Evolutionary conservation across 805 yeast genomes (phyloP), one percentile per base, ranked within the genome.

Genomic region (Tetrapisispora fleetii): DNA sequence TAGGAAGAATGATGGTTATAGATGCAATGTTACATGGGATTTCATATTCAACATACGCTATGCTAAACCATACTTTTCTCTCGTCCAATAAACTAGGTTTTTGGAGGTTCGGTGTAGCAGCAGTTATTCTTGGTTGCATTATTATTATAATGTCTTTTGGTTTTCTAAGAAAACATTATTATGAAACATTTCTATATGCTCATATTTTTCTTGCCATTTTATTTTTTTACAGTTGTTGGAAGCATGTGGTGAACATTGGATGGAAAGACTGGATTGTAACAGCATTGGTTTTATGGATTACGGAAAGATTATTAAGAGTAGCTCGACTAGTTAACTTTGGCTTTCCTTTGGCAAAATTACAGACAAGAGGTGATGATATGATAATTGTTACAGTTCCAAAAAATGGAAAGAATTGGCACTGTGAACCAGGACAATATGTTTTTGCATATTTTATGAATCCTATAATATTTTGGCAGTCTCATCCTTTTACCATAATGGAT

Each of bases 401-500:
- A 22, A 27, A 49, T 11, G 18, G 14, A 3, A 30, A 18, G 3
- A 9, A 38, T 46, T 75, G 77, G 74, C 59, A 61, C 27, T 61
- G 69, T 4, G 56, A 56, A 51, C 77, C 80, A 4, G 75, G 78
- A 28, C 70, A 71, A 39, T 72, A 65, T 54, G 72, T 67, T 1
- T 77, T 68, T 56, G 59, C 78, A 24, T 68, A 74, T 62, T 76
- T 79, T 58, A 54, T 77, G 53, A 66, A 70, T 38, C 72, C 75
- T 7, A 48, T 58, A 1, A 63, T 72, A 43, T 77, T 77, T 64
- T 78, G 78, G 76, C 79, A 78, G 55, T 74, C 78, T 5, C 80
- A 78, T 57, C 83, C 83, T 8, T 77, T 79, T 58, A 77, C 83
- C 5, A 62, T 75, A 13, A 69, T 76, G 43, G 72, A 72, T 48